These are phyloP conservation scores for Aspergillus clavatus DNA, from an alignment of 2,329 filamentous ascomycete genomes.

Conservation along the genomic window DNA sequence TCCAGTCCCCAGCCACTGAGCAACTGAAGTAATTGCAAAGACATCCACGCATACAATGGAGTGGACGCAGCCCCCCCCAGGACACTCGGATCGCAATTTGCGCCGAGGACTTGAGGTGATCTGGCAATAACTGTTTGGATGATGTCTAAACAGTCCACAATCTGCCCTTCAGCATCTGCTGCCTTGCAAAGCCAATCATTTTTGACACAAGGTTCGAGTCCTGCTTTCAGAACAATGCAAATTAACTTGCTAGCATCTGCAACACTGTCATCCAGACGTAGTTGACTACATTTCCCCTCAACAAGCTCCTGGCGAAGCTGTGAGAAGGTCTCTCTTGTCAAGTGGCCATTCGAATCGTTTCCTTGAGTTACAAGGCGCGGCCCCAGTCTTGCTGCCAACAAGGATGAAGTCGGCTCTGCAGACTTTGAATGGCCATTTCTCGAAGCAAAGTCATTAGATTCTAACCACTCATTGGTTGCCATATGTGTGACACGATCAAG, in stretches of 20 bases:
- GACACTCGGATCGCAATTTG: conserved; percentile 59
- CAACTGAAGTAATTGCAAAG: conserved; percentile 49
- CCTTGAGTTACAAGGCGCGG: conserved; percentile 68
- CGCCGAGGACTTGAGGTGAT: conserved; percentile 62
- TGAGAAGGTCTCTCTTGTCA: conserved; percentile 69
- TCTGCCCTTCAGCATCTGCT: conserved; percentile 35
- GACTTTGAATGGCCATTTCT: conserved; percentile 18
- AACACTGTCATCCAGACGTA: conserved; percentile 59
- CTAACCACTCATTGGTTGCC: conserved; percentile 21
- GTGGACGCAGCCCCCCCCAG: conserved; percentile 44
- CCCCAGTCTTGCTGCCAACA: conserved; percentile 81
- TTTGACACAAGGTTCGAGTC: conserved; percentile 55
- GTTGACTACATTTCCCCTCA: conserved; percentile 40
- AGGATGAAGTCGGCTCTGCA: conserved; percentile 57
- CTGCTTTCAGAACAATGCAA: conserved; percentile 74
- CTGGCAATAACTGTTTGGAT: conserved; percentile 70
- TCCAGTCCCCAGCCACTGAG: conserved; percentile 40
- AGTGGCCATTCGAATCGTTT: conserved; percentile 53
- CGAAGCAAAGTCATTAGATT: conserved; percentile 10
- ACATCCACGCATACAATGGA: conserved; percentile 51
- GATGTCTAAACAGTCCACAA: conserved; percentile 69
- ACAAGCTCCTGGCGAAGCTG: conserved; percentile 65
- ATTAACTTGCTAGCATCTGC: conserved; percentile 80
- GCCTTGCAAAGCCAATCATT: conserved; percentile 62
- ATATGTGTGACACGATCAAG: conserved; percentile 18